Percentiles rank a stretch among this genome's conserved stretches.
Evolutionary conservation across 805 yeast genomes (phyloP).

Genomic region (Limtongozyma cylindracea): DNA sequence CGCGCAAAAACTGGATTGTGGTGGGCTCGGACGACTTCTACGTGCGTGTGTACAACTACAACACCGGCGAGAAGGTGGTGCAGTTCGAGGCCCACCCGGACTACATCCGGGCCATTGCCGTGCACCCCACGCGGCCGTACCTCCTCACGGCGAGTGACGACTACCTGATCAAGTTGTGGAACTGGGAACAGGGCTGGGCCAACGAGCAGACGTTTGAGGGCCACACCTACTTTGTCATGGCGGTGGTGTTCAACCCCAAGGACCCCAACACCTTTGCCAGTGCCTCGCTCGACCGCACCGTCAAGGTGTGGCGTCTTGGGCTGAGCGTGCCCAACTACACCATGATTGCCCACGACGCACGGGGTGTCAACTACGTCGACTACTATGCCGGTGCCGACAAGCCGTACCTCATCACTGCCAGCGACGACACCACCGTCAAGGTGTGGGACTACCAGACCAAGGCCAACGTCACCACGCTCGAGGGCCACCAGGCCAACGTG

Average conservation of each 20-base stretch:
- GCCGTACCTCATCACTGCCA: constrained; percentile 79
- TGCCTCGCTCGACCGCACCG: constrained; percentile 89
- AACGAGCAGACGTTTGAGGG: constrained; percentile 83
- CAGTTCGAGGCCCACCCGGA: constrained; percentile 98
- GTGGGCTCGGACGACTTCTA: constrained; percentile 94
- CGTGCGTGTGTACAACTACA: constrained; percentile 79
- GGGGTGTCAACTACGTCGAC: constrained; percentile 90
- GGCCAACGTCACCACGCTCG: constrained; percentile 79
- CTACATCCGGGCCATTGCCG: constrained; percentile 79
- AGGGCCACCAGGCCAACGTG: constrained; percentile 85
- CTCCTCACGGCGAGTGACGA: constrained; percentile 82
- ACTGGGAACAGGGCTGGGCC: constrained; percentile 91
- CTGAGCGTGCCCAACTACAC: constrained; percentile 79
- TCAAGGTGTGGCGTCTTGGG: constrained; percentile 90
- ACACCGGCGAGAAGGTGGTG: constrained; percentile 80
- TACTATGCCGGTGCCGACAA: constrained; percentile 94
- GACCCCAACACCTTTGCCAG: constrained; percentile 96
- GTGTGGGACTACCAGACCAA: constrained; percentile 97
- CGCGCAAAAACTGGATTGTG: constrained; percentile 92
- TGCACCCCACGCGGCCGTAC: constrained; percentile 84
- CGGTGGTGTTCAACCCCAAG: constrained; percentile 86
- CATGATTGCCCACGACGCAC: constrained; percentile 68
- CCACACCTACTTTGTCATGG: constrained; percentile 88
- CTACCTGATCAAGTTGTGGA: constrained; percentile 80
- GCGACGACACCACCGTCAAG: constrained; percentile 75